A percentile compares a stretch with the other conserved stretches of the same genome.
These are phyloP conservation scores for Leptodontidium sp. DNA, from an alignment of 2,329 filamentous ascomycete genomes.

Conservation along the genomic window DNA sequence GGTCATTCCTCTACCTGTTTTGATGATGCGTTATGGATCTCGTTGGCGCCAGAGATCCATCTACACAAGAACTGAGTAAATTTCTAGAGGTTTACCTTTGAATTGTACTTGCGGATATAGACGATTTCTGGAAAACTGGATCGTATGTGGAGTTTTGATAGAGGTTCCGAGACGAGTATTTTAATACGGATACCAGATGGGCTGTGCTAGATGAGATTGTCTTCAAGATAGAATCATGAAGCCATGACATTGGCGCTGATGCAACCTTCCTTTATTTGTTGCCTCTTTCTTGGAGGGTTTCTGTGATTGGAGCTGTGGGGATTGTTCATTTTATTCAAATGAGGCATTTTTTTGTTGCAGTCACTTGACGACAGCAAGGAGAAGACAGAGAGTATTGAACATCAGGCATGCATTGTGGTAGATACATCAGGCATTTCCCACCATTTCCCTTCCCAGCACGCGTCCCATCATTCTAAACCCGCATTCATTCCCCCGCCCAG, in stretches of 20 bases:
- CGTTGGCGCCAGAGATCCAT: conserved; percentile 59
- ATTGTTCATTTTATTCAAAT: too few relatives aligned
- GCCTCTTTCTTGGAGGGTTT: too few relatives aligned
- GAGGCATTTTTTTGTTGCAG: not conserved
- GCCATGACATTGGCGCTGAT: too few relatives aligned
- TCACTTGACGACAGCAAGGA: not conserved
- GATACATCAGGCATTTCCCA: not conserved
- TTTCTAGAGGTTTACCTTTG: not conserved
- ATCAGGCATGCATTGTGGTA: conserved; percentile 4
- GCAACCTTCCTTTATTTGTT: too few relatives aligned
- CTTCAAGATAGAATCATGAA: too few relatives aligned
- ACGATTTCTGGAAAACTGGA: not conserved
- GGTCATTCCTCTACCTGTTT: conserved; percentile 59
- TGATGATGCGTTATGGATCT: conserved; percentile 59
- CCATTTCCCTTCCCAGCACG: not conserved
- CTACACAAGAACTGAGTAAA: conserved; percentile 54
- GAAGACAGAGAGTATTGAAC: too few relatives aligned
- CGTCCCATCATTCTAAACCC: not conserved
- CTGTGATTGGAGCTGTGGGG: too few relatives aligned
- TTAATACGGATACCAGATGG: too few relatives aligned
- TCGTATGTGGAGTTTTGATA: too few relatives aligned
- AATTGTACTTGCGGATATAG: not conserved
- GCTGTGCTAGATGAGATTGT: too few relatives aligned
- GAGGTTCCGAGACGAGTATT: too few relatives aligned
- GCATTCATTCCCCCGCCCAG: not conserved